Evolutionary conservation across 2,329 filamentous ascomycete genomes (phyloP).

Genomic region (Cladophialophora yegresii): DNA sequence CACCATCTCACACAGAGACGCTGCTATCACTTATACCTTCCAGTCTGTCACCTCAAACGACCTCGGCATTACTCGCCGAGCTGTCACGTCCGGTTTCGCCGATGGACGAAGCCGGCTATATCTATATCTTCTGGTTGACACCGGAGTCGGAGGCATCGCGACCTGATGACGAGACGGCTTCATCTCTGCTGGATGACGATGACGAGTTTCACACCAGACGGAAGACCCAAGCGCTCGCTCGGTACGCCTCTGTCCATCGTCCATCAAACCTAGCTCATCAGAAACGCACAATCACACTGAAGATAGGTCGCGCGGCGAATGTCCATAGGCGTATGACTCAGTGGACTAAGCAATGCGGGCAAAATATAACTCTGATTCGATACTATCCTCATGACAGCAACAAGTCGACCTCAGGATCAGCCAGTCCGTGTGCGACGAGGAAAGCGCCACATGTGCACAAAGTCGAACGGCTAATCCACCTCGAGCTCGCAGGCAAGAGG

Average conservation of each 20-base stretch:
- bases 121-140: slow-evolving; percentile 98
- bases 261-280: slow-evolving; percentile 37
- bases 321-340: slow-evolving; percentile 89
- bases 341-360: slow-evolving; percentile 90
- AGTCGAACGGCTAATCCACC: slow-evolving; percentile 85
- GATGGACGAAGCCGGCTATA: slow-evolving; percentile 81
- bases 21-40: slow-evolving; percentile 70
- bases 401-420: slow-evolving; percentile 29
- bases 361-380: slow-evolving; percentile 81
- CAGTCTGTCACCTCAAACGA: slow-evolving; percentile 65
- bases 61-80: slow-evolving; percentile 72
- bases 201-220: slow-evolving; percentile 20
- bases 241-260: slow-evolving; percentile 37
- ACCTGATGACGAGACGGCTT: slow-evolving; percentile 60
- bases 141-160: slow-evolving; percentile 60
- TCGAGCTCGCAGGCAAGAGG: slow-evolving; percentile 70
- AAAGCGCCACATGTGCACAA: slow-evolving; percentile 85
- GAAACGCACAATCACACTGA: slow-evolving; percentile 65
- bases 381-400: slow-evolving; percentile 78
- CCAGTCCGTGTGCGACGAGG: slow-evolving; percentile 40
- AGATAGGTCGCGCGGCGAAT: slow-evolving; percentile 71
- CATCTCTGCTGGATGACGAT: slow-evolving; percentile 54
- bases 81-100: slow-evolving; percentile 73
- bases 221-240: slow-evolving; percentile 44
- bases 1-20: slow-evolving; percentile 45